Evolutionary conservation across 495 filamentous ascomycete species (phyloP).

Genomic region (Margaritispora aquatica): DNA sequence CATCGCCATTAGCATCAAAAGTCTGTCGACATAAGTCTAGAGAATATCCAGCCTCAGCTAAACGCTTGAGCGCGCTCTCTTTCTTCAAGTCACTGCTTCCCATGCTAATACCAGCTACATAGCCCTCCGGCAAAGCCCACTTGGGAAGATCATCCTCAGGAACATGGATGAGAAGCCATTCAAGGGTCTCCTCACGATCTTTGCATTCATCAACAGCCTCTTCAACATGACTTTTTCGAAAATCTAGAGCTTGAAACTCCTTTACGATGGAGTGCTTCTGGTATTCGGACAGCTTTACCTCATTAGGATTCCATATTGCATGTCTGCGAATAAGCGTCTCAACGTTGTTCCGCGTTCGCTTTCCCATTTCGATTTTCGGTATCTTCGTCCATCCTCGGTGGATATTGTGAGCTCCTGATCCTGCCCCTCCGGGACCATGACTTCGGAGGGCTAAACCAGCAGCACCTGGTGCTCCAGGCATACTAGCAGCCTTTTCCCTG

Average conservation of each 20-base stretch:
- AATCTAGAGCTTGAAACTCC: constrained; percentile 72
- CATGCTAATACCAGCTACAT: constrained; percentile 80
- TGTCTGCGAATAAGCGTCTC: constrained; percentile 71
- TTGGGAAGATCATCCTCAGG: constrained; percentile 90
- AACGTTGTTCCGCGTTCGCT: constrained; percentile 64
- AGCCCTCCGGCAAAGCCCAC: constrained; percentile 87
- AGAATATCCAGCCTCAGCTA: constrained; percentile 78
- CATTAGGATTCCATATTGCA: constrained; percentile 80
- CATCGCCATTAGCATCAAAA: constrained; percentile 64
- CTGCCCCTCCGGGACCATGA: constrained; percentile 24
- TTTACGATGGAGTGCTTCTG: constrained; percentile 56
- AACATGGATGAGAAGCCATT: constrained; percentile 92
- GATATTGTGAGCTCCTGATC: constrained; percentile 30
- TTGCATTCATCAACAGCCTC: constrained; percentile 84
- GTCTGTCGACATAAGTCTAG: constrained; percentile 71
- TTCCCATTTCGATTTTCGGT: constrained; percentile 90
- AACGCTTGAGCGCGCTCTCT: constrained; percentile 74
- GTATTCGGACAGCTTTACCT: constrained; percentile 51
- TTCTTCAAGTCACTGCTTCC: constrained; percentile 69
- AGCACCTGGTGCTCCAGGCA: constrained; percentile 35
- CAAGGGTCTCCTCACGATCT: constrained; percentile 84
- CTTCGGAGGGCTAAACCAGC: constrained; percentile 20
- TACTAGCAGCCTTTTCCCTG: constrained; percentile 56
- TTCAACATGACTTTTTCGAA: constrained; percentile 79
- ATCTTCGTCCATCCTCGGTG: constrained; percentile 72